Conservation (phyloP, 805 yeast genomes). For the Blastobotrys americana region DNA sequence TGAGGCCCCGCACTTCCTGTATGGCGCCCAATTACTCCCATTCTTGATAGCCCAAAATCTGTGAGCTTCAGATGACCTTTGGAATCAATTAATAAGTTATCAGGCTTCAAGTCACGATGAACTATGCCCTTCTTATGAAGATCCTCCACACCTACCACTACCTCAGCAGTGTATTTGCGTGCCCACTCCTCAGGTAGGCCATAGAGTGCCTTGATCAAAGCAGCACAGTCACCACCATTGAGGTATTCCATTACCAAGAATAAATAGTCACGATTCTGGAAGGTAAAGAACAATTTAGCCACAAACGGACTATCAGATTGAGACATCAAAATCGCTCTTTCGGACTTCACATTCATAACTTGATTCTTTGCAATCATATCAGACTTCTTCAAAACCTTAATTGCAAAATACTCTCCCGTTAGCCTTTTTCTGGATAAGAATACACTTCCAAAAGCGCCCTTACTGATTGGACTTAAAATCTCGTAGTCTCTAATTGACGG, state of each 20-base stretch:
- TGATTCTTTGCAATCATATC: slow-evolving; percentile 98
- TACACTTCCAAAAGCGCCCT: slow-evolving; percentile 97
- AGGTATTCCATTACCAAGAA: slow-evolving; percentile 94
- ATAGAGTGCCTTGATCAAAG: slow-evolving; percentile 74
- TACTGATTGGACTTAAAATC: slow-evolving; percentile 84
- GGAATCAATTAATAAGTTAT: slow-evolving; percentile 77
- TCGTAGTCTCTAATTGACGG: slow-evolving; percentile 86
- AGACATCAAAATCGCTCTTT: slow-evolving; percentile 96
- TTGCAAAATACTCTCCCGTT: slow-evolving; percentile 94
- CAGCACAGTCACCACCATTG: slow-evolving; percentile 93
- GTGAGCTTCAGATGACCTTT: slow-evolving; percentile 87
- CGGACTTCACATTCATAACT: slow-evolving; percentile 88
- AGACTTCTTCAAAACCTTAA: slow-evolving; percentile 80
- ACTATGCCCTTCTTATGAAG: slow-evolving; percentile 83
- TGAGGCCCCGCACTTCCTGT: slow-evolving; percentile 8
- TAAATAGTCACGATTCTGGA: slow-evolving; percentile 79
- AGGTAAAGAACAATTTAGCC: slow-evolving; percentile 79
- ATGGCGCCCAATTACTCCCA: slow-evolving; percentile 83
- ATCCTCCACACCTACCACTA: slow-evolving; percentile 83
- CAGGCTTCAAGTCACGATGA: slow-evolving; percentile 94
- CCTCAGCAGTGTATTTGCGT: slow-evolving; percentile 78
- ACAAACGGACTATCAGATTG: slow-evolving; percentile 91
- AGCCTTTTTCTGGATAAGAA: slow-evolving; percentile 72
- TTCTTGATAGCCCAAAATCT: slow-evolving; percentile 88
- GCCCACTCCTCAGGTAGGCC: slow-evolving; percentile 78